phyloP scores from a whole-genome alignment of 169 alveolate genomes.

The Ichthyophthirius multifiliis region DNA sequence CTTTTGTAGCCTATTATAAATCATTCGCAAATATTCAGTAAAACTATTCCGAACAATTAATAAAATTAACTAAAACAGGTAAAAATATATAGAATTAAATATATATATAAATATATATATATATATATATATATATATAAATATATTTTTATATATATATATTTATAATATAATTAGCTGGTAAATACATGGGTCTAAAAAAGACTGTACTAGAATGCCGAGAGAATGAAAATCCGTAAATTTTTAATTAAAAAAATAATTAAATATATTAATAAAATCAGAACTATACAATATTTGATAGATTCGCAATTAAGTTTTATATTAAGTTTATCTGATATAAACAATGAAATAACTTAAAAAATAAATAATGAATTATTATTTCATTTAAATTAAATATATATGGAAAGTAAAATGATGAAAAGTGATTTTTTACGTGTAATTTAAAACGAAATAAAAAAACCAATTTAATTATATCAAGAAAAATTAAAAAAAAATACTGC shows the following conservation, averaged over 20 bases:
- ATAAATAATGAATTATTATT: background rate
- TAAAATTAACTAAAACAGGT: constrained; percentile 12
- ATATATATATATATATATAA: background rate
- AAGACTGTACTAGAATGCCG: background rate
- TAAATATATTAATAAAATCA: background rate
- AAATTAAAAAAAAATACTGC: background rate
- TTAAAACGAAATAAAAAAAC: background rate
- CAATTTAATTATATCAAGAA: background rate
- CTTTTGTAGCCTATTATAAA: constrained; percentile 2
- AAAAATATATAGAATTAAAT: background rate
- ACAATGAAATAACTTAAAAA: background rate
- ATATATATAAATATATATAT: background rate
- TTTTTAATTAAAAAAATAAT: background rate
- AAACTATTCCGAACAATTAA: background rate
- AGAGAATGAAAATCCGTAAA: constrained; percentile 10
- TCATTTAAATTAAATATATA: background rate
- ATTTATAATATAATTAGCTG: background rate
- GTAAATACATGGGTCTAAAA: constrained; percentile 8
- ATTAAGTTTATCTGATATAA: background rate
- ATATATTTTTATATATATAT: background rate
- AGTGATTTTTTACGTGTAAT: background rate
- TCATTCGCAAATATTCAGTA: background rate
- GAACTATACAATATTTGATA: background rate
- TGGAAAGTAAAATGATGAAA: constrained; percentile 4
- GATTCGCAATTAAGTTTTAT: background rate